These are phyloP conservation scores for Diplodia mutila DNA, from an alignment of 2,329 filamentous ascomycete species.

Conservation along the genomic window DNA sequence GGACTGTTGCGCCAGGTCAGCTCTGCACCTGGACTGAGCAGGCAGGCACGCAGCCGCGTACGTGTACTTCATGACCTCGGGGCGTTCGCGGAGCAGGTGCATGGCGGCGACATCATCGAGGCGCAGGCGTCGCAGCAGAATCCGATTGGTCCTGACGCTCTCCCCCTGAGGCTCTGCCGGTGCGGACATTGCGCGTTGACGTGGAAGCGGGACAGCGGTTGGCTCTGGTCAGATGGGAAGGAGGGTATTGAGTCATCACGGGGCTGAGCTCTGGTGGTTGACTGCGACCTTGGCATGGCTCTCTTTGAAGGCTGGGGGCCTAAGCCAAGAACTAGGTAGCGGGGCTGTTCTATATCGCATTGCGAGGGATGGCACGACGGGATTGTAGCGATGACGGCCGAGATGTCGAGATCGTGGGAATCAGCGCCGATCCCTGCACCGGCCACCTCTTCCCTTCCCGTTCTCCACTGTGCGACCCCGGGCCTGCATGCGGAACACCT, in stretches of 20 bases:
- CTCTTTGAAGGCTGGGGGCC: not conserved
- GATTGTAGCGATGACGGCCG: not conserved
- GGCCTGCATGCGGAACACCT: not conserved
- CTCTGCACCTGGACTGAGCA: conserved; percentile 20
- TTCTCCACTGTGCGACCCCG: not conserved
- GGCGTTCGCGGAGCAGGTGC: conserved; percentile 58
- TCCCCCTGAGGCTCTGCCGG: not conserved
- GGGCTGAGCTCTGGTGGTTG: not conserved
- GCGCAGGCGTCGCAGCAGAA: conserved; percentile 58
- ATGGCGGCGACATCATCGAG: conserved; percentile 57
- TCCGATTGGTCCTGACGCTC: conserved; percentile 52
- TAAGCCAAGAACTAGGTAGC: not conserved
- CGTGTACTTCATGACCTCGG: conserved; percentile 67
- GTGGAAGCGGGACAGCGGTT: not conserved
- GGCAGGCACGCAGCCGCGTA: conserved; percentile 35
- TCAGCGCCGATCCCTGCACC: not conserved
- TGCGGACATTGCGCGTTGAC: not conserved
- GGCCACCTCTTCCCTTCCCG: not conserved
- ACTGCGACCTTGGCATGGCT: not conserved
- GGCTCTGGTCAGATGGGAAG: not conserved
- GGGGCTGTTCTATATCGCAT: not conserved
- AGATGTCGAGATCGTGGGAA: not conserved
- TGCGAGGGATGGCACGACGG: not conserved
- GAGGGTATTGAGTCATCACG: not conserved
- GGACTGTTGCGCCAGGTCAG: conserved; percentile 15